These are phyloP conservation scores for Xylaria acuta DNA, from an alignment of 495 filamentous ascomycete genomes.

Conservation along the genomic window DNA sequence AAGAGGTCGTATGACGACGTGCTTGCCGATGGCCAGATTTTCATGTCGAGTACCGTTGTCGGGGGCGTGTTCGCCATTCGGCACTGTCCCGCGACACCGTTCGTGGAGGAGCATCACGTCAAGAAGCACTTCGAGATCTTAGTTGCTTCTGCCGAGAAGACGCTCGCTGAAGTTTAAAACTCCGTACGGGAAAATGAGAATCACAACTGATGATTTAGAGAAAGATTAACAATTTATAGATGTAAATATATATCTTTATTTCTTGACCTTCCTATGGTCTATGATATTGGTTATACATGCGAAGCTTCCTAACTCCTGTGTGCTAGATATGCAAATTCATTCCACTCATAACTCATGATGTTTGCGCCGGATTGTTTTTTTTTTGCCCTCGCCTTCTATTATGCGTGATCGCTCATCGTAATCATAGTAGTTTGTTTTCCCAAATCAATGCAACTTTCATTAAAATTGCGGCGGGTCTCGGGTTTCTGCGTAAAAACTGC, in stretches of 20 bases:
- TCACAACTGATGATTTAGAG: not conserved
- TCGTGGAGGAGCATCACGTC: conserved; percentile 74
- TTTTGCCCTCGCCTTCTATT: not conserved
- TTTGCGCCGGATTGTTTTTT: not conserved
- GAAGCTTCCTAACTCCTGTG: conserved; percentile 10
- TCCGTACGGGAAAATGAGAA: not conserved
- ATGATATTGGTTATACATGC: not conserved
- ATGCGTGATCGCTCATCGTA: not conserved
- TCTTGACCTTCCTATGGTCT: conserved; percentile 1
- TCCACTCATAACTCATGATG: conserved; percentile 5
- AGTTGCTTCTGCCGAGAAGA: conserved; percentile 70
- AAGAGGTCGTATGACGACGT: conserved; percentile 79
- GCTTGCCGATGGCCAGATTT: conserved; percentile 79
- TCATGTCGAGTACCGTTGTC: conserved; percentile 79
- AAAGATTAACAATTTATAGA: conserved; percentile 5
- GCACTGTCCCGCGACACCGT: conserved; percentile 70
- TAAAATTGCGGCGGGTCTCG: no score
- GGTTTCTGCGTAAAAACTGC: not conserved
- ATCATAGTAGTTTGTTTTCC: not conserved
- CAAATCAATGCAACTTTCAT: not conserved
- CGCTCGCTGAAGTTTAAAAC: conserved; percentile 42
- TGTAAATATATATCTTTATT: conserved; percentile 14
- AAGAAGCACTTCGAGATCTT: conserved; percentile 79
- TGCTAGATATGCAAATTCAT: conserved; percentile 11
- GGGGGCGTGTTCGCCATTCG: conserved; percentile 82